Percentiles rank a stretch among this genome's conserved stretches.
These are phyloP conservation scores for Arxiozyma bovina DNA, from an alignment of 1,139 yeast genomes.

Conservation along the genomic window DNA sequence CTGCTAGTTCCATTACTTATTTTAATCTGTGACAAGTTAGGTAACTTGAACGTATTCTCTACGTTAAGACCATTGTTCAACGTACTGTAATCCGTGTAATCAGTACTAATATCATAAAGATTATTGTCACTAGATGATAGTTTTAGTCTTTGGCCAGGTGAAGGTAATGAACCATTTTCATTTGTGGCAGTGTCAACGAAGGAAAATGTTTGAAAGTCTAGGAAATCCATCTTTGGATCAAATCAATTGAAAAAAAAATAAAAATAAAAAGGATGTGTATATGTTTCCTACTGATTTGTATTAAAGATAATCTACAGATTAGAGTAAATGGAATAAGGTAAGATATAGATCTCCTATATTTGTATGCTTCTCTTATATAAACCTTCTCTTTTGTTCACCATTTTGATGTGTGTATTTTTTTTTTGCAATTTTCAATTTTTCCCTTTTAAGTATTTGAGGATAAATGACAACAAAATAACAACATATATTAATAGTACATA, in stretches of 20 bases:
- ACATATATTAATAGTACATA: too few species aligned
- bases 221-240: slow-evolving; percentile 22
- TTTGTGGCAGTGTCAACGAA: slow-evolving; percentile 11
- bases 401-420: too few species aligned
- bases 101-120: neutral
- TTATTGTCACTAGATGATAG: slow-evolving; percentile 6
- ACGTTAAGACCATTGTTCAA: neutral
- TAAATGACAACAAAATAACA: too few species aligned
- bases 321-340: too few species aligned
- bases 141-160: slow-evolving; percentile 11
- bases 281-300: too few species aligned
- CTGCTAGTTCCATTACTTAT: neutral
- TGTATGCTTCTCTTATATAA: too few species aligned
- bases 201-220: slow-evolving; percentile 25
- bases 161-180: slow-evolving; percentile 10
- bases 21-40: neutral
- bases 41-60: neutral
- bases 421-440: too few species aligned
- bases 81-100: neutral
- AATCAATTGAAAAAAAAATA: neutral
- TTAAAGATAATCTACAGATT: neutral
- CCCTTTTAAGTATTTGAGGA: too few species aligned
- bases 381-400: too few species aligned
- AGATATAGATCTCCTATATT: too few species aligned
- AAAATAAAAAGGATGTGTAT: too few species aligned